phyloP scores from a whole-genome alignment of 2,329 filamentous ascomycete species.

The Scedosporium minutisporum region DNA sequence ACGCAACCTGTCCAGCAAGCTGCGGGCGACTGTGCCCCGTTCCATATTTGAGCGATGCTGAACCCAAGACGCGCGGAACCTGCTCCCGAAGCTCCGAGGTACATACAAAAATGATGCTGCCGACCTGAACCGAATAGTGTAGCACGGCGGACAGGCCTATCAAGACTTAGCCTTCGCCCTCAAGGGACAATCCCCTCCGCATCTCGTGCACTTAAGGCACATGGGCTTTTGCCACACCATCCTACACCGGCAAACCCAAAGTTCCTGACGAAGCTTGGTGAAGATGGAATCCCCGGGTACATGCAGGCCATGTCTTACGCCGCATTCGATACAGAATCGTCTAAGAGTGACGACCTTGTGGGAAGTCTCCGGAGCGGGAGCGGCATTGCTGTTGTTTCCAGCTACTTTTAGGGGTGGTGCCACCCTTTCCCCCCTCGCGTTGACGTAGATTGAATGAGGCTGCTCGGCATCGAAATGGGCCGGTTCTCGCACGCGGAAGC shows the following conservation, averaged over 20 bases:
- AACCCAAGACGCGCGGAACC: too few relatives aligned
- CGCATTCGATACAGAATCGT: constrained; percentile 32
- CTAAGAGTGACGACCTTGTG: constrained; percentile 21
- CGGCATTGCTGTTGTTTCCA: not conserved
- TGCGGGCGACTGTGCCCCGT: too few relatives aligned
- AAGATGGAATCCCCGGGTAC: constrained; percentile 25
- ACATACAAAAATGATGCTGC: not conserved
- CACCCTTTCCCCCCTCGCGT: constrained; percentile 11
- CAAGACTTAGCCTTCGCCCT: constrained; percentile 22
- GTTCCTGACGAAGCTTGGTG: constrained; percentile 25
- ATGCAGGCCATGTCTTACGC: constrained; percentile 27
- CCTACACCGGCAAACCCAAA: constrained; percentile 30
- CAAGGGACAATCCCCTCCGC: constrained; percentile 24
- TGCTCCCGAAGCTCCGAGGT: too few relatives aligned
- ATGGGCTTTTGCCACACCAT: constrained; percentile 25
- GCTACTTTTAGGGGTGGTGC: not conserved
- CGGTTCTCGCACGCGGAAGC: constrained; percentile 28
- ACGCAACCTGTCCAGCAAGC: too few relatives aligned
- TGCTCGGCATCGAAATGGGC: constrained; percentile 29
- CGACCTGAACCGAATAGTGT: not conserved
- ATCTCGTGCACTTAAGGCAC: constrained; percentile 24
- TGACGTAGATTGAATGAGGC: constrained; percentile 21
- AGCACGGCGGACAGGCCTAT: not conserved
- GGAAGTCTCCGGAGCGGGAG: not conserved
- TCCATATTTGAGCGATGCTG: too few relatives aligned